A percentile compares a stretch with the other conserved stretches of the same genome.
phyloP scores from a whole-genome alignment of 2,329 filamentous ascomycete species.

The Botryotinia narcissicola region DNA sequence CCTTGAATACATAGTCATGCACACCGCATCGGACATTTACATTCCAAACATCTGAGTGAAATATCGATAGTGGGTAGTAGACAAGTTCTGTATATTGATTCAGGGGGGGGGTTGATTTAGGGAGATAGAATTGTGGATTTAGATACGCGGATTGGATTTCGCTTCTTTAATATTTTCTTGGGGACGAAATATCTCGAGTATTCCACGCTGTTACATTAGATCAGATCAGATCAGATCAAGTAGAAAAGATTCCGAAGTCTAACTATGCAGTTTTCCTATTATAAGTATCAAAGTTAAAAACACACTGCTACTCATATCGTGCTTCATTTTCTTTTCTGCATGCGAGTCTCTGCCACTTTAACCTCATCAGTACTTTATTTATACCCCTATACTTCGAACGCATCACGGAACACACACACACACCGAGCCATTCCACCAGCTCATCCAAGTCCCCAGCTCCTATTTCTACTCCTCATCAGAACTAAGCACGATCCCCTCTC shows the following conservation, averaged over 20 bases:
- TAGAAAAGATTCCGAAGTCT: neutral
- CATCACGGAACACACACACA: neutral
- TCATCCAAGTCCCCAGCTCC: neutral
- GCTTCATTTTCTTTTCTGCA: too few relatives aligned
- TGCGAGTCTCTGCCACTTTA: neutral
- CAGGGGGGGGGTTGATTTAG: too few relatives aligned
- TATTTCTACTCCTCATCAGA: constrained; percentile 11
- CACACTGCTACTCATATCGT: neutral
- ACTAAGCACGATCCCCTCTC: neutral
- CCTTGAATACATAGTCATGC: neutral
- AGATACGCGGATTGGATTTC: too few relatives aligned
- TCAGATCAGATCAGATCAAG: neutral
- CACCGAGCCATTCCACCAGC: neutral
- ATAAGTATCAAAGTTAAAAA: neutral
- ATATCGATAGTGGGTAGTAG: too few relatives aligned
- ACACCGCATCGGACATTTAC: neutral
- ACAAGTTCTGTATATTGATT: too few relatives aligned
- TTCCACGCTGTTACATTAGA: neutral
- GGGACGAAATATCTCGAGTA: too few relatives aligned
- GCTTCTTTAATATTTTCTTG: too few relatives aligned
- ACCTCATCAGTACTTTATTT: too few relatives aligned
- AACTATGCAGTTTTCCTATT: neutral
- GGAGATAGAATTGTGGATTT: too few relatives aligned
- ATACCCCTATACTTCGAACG: neutral
- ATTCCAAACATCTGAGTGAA: rapidly evolving